These are phyloP conservation scores for Coemansia aciculifera DNA, from an alignment of 192 early-diverging fungal species.

Conservation along the genomic window DNA sequence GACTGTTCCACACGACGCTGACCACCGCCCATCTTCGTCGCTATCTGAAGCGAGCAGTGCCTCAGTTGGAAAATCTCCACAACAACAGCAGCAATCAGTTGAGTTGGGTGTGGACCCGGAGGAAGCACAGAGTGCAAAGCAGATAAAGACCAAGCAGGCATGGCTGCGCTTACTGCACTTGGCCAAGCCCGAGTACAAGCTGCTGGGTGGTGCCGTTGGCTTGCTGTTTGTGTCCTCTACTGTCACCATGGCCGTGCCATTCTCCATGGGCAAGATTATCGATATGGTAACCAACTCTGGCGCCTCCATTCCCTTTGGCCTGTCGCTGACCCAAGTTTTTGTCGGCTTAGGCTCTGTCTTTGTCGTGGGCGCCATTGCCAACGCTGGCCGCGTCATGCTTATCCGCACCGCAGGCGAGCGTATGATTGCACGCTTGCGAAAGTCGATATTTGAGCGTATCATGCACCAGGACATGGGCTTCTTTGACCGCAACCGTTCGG, in stretches of 20 bases:
- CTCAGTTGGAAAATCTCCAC: neutral
- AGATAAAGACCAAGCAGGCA: slow-evolving; percentile 28
- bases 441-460: slow-evolving; percentile 57
- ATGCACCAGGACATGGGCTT: slow-evolving; percentile 64
- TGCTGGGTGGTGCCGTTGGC: slow-evolving; percentile 58
- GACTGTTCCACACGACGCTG: slow-evolving; percentile 15
- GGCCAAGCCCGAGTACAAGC: slow-evolving; percentile 46
- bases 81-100: neutral
- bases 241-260: slow-evolving; percentile 66
- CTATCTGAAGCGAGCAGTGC: slow-evolving; percentile 8
- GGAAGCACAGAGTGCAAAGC: slow-evolving; percentile 18
- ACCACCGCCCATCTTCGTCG: slow-evolving; percentile 10
- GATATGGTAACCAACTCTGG: slow-evolving; percentile 62
- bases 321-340: slow-evolving; percentile 59
- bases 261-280: slow-evolving; percentile 69
- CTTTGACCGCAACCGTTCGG: slow-evolving; percentile 63
- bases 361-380: slow-evolving; percentile 58
- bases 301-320: slow-evolving; percentile 47
- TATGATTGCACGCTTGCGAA: slow-evolving; percentile 57
- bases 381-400: slow-evolving; percentile 59
- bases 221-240: slow-evolving; percentile 61
- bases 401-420: slow-evolving; percentile 63
- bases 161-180: slow-evolving; percentile 53
- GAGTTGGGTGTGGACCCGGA: slow-evolving; percentile 33
- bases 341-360: slow-evolving; percentile 56